These are phyloP conservation scores for Fistulifera pelliculosa DNA, from an alignment of 108 stramenopile species.

Conservation along the genomic window DNA sequence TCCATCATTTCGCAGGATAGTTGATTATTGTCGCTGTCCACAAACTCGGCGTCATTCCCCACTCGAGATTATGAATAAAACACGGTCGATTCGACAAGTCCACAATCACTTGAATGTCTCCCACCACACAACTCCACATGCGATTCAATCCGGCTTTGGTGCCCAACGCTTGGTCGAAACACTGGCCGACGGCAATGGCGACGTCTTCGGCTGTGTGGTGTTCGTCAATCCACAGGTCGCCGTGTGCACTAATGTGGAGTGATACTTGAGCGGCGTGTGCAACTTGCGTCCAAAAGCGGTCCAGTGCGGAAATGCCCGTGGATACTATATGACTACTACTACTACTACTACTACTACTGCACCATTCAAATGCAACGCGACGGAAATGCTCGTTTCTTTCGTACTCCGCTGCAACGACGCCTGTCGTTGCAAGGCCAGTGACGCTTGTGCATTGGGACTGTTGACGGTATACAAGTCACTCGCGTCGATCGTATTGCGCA, in stretches of 20 bases:
- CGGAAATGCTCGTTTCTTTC: constrained; percentile 74
- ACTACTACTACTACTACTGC: too few relatives aligned
- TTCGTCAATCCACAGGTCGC: constrained; percentile 94
- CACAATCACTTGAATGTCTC: constrained; percentile 68
- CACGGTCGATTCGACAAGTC: constrained; percentile 81
- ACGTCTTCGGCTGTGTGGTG: constrained; percentile 97
- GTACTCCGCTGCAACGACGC: constrained; percentile 57
- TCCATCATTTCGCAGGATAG: constrained; percentile 88
- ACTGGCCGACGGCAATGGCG: constrained; percentile 86
- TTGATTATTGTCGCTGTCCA: constrained; percentile 4
- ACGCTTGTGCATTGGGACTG: constrained; percentile 32
- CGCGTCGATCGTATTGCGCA: constrained; percentile 70
- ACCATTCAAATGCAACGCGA: constrained; percentile 44
- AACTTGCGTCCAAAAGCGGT: constrained; percentile 64
- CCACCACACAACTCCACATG: constrained; percentile 62
- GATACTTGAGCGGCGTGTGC: constrained; percentile 62
- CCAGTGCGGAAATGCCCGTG: constrained; percentile 79
- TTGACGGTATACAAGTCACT: constrained; percentile 35
- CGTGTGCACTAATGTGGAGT: constrained; percentile 58
- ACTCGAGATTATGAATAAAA: constrained; percentile 46
- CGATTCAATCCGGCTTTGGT: constrained; percentile 83
- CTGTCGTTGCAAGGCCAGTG: constrained; percentile 35
- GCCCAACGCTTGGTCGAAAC: constrained; percentile 72
- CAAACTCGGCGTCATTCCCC: constrained; percentile 17
- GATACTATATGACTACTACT: constrained; percentile 33